Percentiles rank a stretch among this genome's conserved stretches.
These are phyloP conservation scores for Syncephalastrum racemosum DNA, from an alignment of 371 early-diverging fungal genomes.

Conservation along the genomic window DNA sequence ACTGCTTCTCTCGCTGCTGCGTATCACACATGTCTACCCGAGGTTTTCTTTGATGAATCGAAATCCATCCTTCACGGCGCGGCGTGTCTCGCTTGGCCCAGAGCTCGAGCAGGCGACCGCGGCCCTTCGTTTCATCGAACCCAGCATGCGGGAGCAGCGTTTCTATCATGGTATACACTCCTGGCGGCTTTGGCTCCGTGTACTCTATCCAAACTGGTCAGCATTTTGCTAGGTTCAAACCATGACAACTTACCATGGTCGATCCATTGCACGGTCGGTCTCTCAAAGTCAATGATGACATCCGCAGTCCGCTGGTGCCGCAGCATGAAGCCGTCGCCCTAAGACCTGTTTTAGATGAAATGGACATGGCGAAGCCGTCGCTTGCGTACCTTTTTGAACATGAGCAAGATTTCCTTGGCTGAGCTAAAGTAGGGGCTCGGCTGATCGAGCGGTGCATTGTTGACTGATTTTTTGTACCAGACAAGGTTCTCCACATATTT, in stretches of 20 bases:
- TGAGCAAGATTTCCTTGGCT: constrained; percentile 56
- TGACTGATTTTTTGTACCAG: constrained; percentile 63
- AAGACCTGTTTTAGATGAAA: neutral
- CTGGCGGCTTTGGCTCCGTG: constrained; percentile 59
- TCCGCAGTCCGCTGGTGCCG: constrained; percentile 67
- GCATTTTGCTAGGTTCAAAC: neutral
- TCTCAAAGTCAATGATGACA: constrained; percentile 64
- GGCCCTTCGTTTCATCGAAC: constrained; percentile 34
- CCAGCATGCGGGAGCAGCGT: constrained; percentile 58
- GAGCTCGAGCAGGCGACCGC: constrained; percentile 57
- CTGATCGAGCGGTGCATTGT: constrained; percentile 50
- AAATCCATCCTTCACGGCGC: constrained; percentile 59
- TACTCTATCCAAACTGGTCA: constrained; percentile 26
- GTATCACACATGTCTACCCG: too few species aligned
- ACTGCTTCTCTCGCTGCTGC: too few species aligned
- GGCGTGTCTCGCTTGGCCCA: constrained; percentile 43
- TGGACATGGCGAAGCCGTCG: neutral
- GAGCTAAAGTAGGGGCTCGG: constrained; percentile 51
- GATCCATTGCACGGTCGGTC: constrained; percentile 55
- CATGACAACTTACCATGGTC: constrained; percentile 22
- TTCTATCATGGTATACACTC: constrained; percentile 65
- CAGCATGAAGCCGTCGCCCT: constrained; percentile 64
- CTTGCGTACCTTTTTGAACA: constrained; percentile 57
- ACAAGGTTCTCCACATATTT: constrained; percentile 69
- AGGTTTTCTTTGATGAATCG: constrained; percentile 54